Base-by-base conservation (phyloP, 345 rosid species). In the Zanthoxylum bungeanum region DNA sequence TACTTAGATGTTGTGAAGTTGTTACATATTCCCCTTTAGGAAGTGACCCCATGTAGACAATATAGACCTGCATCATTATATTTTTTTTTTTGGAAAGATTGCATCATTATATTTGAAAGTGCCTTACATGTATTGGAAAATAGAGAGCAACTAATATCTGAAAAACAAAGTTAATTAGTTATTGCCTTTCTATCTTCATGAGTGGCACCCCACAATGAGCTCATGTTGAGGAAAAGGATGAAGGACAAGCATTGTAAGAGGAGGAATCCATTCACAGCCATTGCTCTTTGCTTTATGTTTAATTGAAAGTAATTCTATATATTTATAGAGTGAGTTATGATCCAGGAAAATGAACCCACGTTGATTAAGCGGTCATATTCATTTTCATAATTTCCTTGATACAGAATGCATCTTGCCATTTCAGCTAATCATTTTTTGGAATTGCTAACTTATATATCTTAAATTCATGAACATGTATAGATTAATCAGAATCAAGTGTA, bases 41-140 rank as follows among this genome's bases (percentile, higher is more conserved):
- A 53, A 80, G 76, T 12, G 86, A 66, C 10, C 85, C 88, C 82
- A 82, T 46, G 74, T 85, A 85, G 33, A 77, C 86, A 47, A 85
- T 78, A 25, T 78, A 58, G 3, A 65, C 59, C 82, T 80, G 68
- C 68, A 34, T n/a, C n/a, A n/a, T n/a, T n/a, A n/a, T n/a, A n/a
- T n/a, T n/a, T n/a, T n/a, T n/a, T n/a, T n/a, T n/a, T n/a, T n/a
- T n/a, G n/a, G n/a, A n/a, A n/a, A n/a, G n/a, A n/a, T 5, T n/a
- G n/a, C n/a, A n/a, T n/a, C n/a, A n/a, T n/a, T n/a, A n/a, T 7
- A 40, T 17, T 7, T 17, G 12, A 7, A 40, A 40, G 10, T 40
- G 46, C 12, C 12, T 40, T 40, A 2, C 3, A 40, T 14, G 3
- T 16, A 40, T 40, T 8, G 12, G 7, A 16, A 40, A 40, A 40